Conservation (phyloP, 2,329 filamentous ascomycete species). For the Colletotrichum phormii region DNA sequence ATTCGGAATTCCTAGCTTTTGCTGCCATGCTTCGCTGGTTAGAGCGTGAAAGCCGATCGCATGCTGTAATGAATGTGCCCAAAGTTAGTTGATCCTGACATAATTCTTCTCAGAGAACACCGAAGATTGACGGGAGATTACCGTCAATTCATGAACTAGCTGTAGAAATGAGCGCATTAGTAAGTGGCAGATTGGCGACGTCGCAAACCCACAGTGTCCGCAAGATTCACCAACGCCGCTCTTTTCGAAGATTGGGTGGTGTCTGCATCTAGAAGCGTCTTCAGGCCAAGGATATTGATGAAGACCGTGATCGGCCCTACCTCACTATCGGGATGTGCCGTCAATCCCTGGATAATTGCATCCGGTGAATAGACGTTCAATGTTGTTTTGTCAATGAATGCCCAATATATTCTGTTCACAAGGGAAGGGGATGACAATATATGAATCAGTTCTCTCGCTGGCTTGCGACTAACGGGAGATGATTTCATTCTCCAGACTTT, state of each 20-base stretch:
- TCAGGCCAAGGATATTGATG: background rate
- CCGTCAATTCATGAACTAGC: constrained; percentile 3
- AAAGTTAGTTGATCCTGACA: background rate
- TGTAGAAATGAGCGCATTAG: background rate
- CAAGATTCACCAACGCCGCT: background rate
- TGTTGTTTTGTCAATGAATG: constrained; percentile 10
- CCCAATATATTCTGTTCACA: background rate
- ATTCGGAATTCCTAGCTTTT: background rate
- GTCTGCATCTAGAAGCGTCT: background rate
- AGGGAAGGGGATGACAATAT: background rate
- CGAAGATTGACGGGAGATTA: background rate
- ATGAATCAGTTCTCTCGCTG: background rate
- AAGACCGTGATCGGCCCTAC: background rate
- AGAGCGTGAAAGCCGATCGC: background rate
- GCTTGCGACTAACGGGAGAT: background rate
- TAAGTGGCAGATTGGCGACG: background rate
- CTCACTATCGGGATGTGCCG: background rate
- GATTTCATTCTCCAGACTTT: background rate
- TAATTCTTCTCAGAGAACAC: background rate
- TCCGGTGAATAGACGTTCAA: background rate
- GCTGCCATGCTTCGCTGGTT: background rate
- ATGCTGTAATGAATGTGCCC: background rate
- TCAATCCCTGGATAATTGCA: background rate
- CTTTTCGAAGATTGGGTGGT: background rate
- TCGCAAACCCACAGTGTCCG: background rate